Conservation (phyloP, 2,329 filamentous ascomycete species). For the Botryotinia calthae region DNA sequence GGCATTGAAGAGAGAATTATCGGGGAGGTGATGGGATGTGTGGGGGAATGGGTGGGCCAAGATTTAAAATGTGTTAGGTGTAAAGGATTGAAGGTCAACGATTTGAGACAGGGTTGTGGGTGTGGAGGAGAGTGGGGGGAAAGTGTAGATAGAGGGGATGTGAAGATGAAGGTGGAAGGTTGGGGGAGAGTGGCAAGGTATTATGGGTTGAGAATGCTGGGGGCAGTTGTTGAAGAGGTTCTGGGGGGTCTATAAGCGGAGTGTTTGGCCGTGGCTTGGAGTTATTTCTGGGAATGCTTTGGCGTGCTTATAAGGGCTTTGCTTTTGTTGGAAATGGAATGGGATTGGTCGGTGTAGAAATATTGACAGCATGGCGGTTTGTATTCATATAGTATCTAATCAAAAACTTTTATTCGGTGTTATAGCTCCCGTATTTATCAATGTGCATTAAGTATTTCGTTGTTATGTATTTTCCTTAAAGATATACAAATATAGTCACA, state of each 20-base stretch:
- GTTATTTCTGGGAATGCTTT: background rate
- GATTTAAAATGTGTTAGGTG: slow-evolving; percentile 77
- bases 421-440: background rate
- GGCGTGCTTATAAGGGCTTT: background rate
- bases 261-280: background rate
- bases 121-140: slow-evolving; percentile 85
- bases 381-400: background rate
- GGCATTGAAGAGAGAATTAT: slow-evolving; percentile 82
- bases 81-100: slow-evolving; percentile 76
- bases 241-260: slow-evolving; percentile 44
- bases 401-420: background rate
- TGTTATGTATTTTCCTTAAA: background rate
- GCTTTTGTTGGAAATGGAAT: background rate
- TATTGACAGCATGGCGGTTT: background rate
- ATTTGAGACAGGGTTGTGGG: slow-evolving; percentile 94
- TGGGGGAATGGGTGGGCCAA: slow-evolving; percentile 82
- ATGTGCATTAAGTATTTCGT: background rate
- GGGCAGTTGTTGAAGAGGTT: slow-evolving; percentile 68
- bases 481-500: background rate
- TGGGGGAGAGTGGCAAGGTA: slow-evolving; percentile 72
- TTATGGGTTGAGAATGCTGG: slow-evolving; percentile 80
- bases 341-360: background rate
- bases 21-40: slow-evolving; percentile 67
- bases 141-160: slow-evolving; percentile 64
- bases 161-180: slow-evolving; percentile 64